Base-by-base conservation (phyloP, 208 protist genomes). In the Leishmania turanica region DNA sequence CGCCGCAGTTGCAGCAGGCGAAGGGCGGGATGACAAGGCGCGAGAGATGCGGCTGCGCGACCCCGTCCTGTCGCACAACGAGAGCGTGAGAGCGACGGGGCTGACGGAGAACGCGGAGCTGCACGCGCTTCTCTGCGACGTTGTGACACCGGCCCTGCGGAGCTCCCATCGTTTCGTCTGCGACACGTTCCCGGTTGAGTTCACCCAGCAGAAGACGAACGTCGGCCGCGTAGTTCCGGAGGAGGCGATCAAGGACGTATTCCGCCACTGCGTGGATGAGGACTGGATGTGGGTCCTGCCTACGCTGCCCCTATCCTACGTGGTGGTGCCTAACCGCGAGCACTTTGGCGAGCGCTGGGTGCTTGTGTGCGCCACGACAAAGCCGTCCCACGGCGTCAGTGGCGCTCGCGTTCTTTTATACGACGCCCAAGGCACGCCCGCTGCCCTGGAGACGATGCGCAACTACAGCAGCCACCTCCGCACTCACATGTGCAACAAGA, bases 231-330 rank as follows among this genome's bases (percentile, higher is more conserved):
- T 94, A 34, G 86, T 93, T 78, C 89, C 92, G 15, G 83, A 87
- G 17, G 79, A 89, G 58, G 92, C 91, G 4, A 81, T 90, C 45
- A 68, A 75, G 56, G 83, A 94, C 65, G 90, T 96, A 0, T 95
- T 98, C 72, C 87, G 79, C 40, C 90, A 86, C 24, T 95, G 91
- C 40, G 80, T 94, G 3, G 88, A 92, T 9, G 90, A 98, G 75
- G 95, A 98, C 80, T 77, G 86, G 75, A 93, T 96, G 65, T 95
- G 93, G 80, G 85, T 98, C 72, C 72, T 96, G 3, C 86, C 86
- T 21, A 77, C 82, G 27, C 62, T 77, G 60, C 45, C 42, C 27
- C 83, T 87, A 40, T 85, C 82, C 42, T 92, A 90, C 74, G 70
- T 90, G 9, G 90, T 94, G 71, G 73, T 97, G 40, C 90, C 90